Base-by-base conservation (phyloP, 768 basidiomycete species). In the Holtermannia corniformis region DNA sequence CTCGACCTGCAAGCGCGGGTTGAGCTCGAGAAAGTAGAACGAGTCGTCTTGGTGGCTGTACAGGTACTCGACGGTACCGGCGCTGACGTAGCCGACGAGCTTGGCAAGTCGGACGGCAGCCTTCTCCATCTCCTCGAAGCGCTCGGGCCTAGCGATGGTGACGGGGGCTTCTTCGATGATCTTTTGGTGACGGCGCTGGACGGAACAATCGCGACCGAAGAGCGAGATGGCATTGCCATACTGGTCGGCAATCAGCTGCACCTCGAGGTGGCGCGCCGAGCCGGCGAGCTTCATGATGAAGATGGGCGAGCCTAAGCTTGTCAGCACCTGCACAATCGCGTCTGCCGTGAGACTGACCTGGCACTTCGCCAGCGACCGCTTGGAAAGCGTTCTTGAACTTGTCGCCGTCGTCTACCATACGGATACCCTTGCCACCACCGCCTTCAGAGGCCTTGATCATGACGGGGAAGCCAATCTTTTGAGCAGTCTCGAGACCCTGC, bases 361-460 rank as follows among this genome's bases (percentile, higher is more conserved):
- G 95, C 61, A 99, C 91, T 75, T 99, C 95, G 64, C 91, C 87
- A 37, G 82, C 80, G 10, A 97, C 95, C 4, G 95, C 95, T 59
- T 86, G 80, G 74, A 83, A 99, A 24, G 91, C 84, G 67, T 91
- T 93, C 75, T 86, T 91, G 79, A 99, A 97, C 47, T 81, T 80
- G 44, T 90, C 87, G 1, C 84, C 76, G 45, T 76, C 75, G 47
- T 93, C 88, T 24, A 99, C 95, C 76, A 87, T 97, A 50, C 95
- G 79, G 55, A 99, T 99, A 75, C 95, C 95, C 74, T 99, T 99
- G 54, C 95, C 95, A 73, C 95, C 95, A 62, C 95, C 95, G 60
- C 95, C 95, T 73, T 99, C 95, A 59, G 87, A 90, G 4, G 95
- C 95, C 77, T 99, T 99, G 77, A 99, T 97, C 95, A 99, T 99